Base-by-base conservation (phyloP, 2,329 filamentous ascomycete genomes). In the Pyrenophora graminea region DNA sequence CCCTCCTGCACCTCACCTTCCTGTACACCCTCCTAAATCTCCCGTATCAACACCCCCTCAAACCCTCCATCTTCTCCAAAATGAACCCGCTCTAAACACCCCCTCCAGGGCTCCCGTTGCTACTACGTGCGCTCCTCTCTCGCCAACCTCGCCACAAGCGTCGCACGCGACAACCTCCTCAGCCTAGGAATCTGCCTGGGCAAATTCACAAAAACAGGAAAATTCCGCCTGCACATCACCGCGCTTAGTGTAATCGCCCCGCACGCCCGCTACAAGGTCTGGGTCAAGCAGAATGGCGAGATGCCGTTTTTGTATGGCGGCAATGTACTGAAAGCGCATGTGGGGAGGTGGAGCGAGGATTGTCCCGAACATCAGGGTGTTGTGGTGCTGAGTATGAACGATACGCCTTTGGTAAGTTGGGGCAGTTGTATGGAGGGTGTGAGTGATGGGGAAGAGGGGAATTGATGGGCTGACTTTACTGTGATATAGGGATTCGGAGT, bases 261-360 rank as follows among this genome's bases (percentile, higher is more conserved):
- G 60, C 91, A 97, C 74, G 93, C 93, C 38, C 82, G 94, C 53
- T 96, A 96, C 78, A 97, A 97, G 84, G 86, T 97, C 64, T 97
- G 92, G 91, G 87, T 99, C 62, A 95, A 95, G 77, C 84, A 87
- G 53, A 97, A 97, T 76, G 94, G 94, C 62, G 92, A 95, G 69
- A 96, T 97, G 91, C 93, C 94, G 1, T 97, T 96, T 74, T 78
- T 99, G 39, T 99, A 97, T 76, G 94, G 94, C 45, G 90, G 90
- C 50, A 92, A 97, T 74, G 82, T 96, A 45, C 85, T 95, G 62
- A 90, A 90, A 74, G 88, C 87, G 27, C 88, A 91, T 72, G 84
- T 94, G 15, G 90, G 90, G 17, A 79, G 91, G 55, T 93, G 89
- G 86, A 89, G 86, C 34, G 91, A 96, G 68, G 93, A 97, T 78